Evolutionary conservation across 352 stramenopile genomes (phyloP).

Genomic region (Stramenopiles sp.): DNA sequence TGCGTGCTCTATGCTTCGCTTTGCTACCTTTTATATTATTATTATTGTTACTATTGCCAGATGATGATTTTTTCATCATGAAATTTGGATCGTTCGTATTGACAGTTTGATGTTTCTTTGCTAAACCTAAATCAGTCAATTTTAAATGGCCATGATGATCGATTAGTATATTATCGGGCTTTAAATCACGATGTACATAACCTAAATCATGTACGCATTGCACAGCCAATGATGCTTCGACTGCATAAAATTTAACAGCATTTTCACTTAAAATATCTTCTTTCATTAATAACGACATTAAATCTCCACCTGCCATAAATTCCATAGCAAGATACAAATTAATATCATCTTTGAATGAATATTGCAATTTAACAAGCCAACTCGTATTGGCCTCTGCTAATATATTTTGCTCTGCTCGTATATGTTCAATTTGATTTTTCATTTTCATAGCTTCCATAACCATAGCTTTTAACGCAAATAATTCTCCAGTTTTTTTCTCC

Average conservation of each 20-base stretch:
- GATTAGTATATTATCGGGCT: constrained; percentile 86
- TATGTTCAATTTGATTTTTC: constrained; percentile 83
- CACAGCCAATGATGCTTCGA: constrained; percentile 91
- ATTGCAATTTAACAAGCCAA: constrained; percentile 90
- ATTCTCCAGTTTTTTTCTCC: constrained; percentile 49
- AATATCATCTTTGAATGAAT: constrained; percentile 68
- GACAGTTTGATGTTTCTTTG: constrained; percentile 83
- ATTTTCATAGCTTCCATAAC: constrained; percentile 65
- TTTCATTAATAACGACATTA: constrained; percentile 98
- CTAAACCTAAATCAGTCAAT: constrained; percentile 92
- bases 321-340: constrained; percentile 92
- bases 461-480: constrained; percentile 65
- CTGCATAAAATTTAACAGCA: constrained; percentile 85
- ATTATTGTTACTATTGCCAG: neutral
- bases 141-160: constrained; percentile 93
- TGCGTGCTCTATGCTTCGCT: constrained; percentile 41
- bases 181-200: constrained; percentile 98
- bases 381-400: constrained; percentile 83
- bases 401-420: constrained; percentile 89
- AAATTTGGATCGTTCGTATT: no score
- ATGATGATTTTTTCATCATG: constrained; percentile 10
- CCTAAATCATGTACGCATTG: constrained; percentile 88
- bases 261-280: no score
- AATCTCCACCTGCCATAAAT: constrained; percentile 90
- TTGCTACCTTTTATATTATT: constrained; percentile 21